phyloP scores from a whole-genome alignment of 1,284 basidiomycete species.

The Porphyrellus sp. region DNA sequence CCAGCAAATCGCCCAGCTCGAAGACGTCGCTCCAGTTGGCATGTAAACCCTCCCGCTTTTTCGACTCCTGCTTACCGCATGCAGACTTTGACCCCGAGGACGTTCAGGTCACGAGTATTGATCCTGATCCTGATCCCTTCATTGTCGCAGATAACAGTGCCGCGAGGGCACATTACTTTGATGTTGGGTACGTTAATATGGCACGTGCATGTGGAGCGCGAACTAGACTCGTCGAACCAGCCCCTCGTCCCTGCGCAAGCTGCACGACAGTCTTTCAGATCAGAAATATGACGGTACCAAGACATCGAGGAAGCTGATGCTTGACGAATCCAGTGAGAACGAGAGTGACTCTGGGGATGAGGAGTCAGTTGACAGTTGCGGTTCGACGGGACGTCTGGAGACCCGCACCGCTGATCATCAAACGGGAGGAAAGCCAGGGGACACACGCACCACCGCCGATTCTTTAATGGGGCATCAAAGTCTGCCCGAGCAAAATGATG shows the following conservation, averaged over 20 bases:
- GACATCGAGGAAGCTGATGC: constrained; percentile 59
- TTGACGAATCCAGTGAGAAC: constrained; percentile 43
- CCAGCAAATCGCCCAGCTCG: constrained; percentile 78
- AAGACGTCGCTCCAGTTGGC: constrained; percentile 69
- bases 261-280: constrained; percentile 59
- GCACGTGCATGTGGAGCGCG: constrained; percentile 6
- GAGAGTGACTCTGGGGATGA: constrained; percentile 33
- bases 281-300: constrained; percentile 75
- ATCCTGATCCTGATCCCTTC: constrained; percentile 30
- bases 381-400: constrained; percentile 29
- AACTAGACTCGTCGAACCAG: constrained; percentile 39
- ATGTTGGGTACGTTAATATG: constrained; percentile 65
- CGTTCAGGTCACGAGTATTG: constrained; percentile 37
- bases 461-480: constrained; percentile 1
- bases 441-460: neutral
- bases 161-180: constrained; percentile 74
- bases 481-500: constrained; percentile 38
- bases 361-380: constrained; percentile 9
- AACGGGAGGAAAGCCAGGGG: neutral
- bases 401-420: constrained; percentile 15
- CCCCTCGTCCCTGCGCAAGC: constrained; percentile 63
- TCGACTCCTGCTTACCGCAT: constrained; percentile 6
- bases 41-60: constrained; percentile 23
- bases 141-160: constrained; percentile 32
- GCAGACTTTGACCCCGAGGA: constrained; percentile 81